phyloP scores from a whole-genome alignment of 1,284 basidiomycete species.

The Xerocomus minutiporus region DNA sequence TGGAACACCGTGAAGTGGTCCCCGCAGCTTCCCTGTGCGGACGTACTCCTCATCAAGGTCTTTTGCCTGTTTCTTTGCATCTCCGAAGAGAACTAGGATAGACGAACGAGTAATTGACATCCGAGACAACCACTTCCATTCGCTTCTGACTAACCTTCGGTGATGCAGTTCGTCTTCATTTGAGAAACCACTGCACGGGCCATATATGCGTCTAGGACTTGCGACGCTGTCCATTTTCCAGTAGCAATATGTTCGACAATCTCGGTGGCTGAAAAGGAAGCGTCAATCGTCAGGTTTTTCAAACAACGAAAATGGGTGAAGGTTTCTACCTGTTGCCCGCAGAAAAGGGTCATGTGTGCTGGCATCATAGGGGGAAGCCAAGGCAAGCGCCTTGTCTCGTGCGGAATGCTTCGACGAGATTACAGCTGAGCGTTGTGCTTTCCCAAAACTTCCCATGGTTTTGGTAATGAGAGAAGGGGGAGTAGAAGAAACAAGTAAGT shows the following conservation, averaged over 20 bases:
- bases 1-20: conserved; percentile 80
- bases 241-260: conserved; percentile 56
- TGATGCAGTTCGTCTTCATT: conserved; percentile 66
- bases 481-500: no score
- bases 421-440: conserved; percentile 17
- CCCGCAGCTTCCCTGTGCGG: conserved; percentile 54
- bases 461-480: background rate
- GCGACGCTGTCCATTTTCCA: conserved; percentile 68
- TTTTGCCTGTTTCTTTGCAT: conserved; percentile 58
- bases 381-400: conserved; percentile 22
- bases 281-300: background rate
- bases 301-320: background rate
- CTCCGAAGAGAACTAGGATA: conserved; percentile 59
- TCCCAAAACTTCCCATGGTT: conserved; percentile 16
- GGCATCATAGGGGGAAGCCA: conserved; percentile 19
- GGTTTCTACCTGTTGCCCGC: conserved; percentile 25
- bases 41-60: conserved; percentile 66
- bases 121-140: background rate
- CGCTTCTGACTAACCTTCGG: conserved; percentile 52
- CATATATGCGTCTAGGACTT: conserved; percentile 73
- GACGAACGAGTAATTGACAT: background rate
- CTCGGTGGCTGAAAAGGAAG: conserved; percentile 46
- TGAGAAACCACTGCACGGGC: conserved; percentile 64
- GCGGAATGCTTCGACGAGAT: conserved; percentile 21
- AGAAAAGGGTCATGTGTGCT: conserved; percentile 18